These are phyloP conservation scores for Populus alba DNA, from an alignment of 345 rosid species.

Conservation along the genomic window DNA sequence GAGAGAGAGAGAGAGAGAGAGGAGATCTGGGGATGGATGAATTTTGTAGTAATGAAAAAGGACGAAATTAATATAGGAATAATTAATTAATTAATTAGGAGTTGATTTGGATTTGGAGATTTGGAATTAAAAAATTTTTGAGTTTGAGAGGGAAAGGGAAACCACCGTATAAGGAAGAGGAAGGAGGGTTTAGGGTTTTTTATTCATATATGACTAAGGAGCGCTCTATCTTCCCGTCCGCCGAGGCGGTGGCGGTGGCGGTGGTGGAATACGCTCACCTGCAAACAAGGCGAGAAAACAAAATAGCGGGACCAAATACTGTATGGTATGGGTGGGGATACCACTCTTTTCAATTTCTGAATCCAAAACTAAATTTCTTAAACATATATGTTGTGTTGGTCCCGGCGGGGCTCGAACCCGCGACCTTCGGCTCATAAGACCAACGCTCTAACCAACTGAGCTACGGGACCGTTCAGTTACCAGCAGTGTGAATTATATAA, in stretches of 20 bases:
- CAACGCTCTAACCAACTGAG: constrained; percentile 99
- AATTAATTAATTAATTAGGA: background rate
- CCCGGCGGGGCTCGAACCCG: constrained; percentile 41
- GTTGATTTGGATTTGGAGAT: background rate
- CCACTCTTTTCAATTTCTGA: too few relatives aligned
- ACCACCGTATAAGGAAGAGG: background rate
- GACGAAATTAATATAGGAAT: too few relatives aligned
- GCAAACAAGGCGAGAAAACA: too few relatives aligned
- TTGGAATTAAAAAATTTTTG: background rate
- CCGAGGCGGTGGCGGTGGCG: background rate
- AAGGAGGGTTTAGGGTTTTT: background rate
- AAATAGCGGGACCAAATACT: too few relatives aligned
- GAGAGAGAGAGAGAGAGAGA: background rate
- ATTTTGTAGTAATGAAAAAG: too few relatives aligned
- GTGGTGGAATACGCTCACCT: background rate
- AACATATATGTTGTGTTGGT: background rate
- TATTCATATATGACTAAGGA: background rate
- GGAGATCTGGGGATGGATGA: background rate
- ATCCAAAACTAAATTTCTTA: too few relatives aligned
- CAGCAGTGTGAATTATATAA: too few relatives aligned
- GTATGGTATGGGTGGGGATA: too few relatives aligned
- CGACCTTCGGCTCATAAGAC: constrained; percentile 47
- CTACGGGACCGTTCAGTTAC: constrained; percentile 63
- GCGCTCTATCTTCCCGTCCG: background rate
- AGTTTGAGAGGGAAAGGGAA: background rate